Base-by-base conservation (phyloP, 2,329 filamentous ascomycete genomes). In the Parastagonospora avenae region DNA sequence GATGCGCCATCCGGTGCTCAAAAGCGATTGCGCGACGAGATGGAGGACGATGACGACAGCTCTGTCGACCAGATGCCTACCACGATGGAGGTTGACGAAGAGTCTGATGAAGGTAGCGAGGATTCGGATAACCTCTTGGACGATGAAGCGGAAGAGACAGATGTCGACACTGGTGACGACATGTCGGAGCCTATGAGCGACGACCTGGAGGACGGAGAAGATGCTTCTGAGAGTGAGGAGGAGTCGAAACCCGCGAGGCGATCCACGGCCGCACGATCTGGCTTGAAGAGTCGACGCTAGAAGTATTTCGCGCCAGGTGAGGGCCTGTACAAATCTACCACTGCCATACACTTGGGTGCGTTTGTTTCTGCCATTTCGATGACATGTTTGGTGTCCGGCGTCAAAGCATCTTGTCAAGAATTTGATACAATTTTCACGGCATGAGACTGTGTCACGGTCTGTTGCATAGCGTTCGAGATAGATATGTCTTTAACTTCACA, bases 1-100 rank as follows among this genome's bases (percentile, higher is more conserved):
- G 53, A 57, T 7, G 50, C 54, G 16, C 57, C 50, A n/a, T 37
- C 58, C 12, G 58, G 51, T 8, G 43, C 54, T 29, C 60, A 60
- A 29, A 72, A 70, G 49, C 59, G 64, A 30, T 53, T 54, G 54
- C 55, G 59, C n/a, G 51, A 58, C 5, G 64, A 64, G 2, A 44
- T 63, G 14, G 65, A 67, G 1, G 61, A 66, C 2, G 71, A 70
- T 2, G 72, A 70, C 2, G 66, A 69, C 8, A 68, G 66, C 52
- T 74, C 84, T 3, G 82, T 84, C 12, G 85, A 86, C 14, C 85
- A 84, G 39, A 78, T 82, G 62, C 79, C 80, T 3, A 74, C 80
- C 28, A 77, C 80, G 16, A 86, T 80, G 60, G 69, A 74, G 48
- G 67, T 72, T 33, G 71, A 75, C 10, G 72, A 73, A 15, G 75